Conservation (phyloP, 2,329 filamentous ascomycete genomes). For the Cordyceps tenuipes region DNA sequence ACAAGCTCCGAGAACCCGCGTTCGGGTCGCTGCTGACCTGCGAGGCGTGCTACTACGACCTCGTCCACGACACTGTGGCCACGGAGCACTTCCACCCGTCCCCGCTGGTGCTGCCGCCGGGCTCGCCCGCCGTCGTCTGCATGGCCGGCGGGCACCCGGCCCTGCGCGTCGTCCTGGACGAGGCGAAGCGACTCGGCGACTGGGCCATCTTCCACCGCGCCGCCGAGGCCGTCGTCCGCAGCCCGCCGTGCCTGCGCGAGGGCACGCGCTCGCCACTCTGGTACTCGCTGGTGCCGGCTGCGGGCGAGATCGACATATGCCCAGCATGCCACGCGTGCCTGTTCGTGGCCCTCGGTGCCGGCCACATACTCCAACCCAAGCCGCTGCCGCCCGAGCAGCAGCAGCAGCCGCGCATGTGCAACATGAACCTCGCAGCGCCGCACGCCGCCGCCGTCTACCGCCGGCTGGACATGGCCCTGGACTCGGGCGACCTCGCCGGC, state of each 20-base stretch:
- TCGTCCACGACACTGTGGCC: background rate
- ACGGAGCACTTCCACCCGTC: background rate
- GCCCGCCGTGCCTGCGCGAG: background rate
- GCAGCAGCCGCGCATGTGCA: background rate
- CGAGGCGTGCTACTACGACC: conserved; percentile 8
- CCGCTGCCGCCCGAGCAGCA: background rate
- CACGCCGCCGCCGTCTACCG: background rate
- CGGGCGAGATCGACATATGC: background rate
- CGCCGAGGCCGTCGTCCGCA: background rate
- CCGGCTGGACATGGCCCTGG: background rate
- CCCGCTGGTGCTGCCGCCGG: background rate
- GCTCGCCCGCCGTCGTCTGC: background rate
- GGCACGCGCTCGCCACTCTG: background rate
- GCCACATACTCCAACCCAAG: background rate
- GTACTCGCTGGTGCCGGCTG: background rate
- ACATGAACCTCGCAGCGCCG: background rate
- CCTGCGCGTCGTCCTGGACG: background rate
- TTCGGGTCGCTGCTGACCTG: background rate
- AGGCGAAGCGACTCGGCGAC: background rate
- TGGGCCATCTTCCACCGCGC: background rate
- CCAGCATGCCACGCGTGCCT: background rate
- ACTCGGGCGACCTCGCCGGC: background rate
- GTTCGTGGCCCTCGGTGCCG: background rate
- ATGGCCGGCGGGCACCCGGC: background rate
- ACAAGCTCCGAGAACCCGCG: background rate